Conservation (phyloP, 139 green algal species). For the Desmodesmus armatus region DNA sequence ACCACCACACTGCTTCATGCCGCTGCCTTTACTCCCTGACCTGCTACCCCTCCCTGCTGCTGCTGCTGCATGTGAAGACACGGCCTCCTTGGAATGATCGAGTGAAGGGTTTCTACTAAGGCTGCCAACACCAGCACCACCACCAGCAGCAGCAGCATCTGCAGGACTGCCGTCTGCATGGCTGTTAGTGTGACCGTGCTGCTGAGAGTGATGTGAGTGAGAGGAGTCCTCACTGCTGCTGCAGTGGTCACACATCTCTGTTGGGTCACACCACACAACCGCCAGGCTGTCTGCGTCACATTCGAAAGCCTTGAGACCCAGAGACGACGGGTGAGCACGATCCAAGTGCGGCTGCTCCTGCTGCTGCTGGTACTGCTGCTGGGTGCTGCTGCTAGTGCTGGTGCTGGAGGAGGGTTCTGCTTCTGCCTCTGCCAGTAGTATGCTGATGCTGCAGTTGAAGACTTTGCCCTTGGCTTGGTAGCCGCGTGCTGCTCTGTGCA, state of each 20-base stretch:
- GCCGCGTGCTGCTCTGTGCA: conserved; percentile 21
- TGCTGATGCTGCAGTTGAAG: conserved; percentile 39
- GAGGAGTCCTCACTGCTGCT: neutral
- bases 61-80: neutral
- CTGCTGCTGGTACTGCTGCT: conserved; percentile 4
- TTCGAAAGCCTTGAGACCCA: neutral
- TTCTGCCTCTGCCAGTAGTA: conserved; percentile 25
- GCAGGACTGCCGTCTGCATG: neutral
- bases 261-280: too few relatives aligned
- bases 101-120: neutral
- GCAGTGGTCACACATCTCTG: neutral
- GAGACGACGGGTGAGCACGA: neutral
- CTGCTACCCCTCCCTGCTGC: neutral
- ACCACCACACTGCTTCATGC: neutral
- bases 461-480: conserved; percentile 41
- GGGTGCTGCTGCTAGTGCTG: conserved; percentile 3
- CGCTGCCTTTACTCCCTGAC: neutral
- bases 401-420: neutral
- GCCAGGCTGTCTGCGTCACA: too few relatives aligned
- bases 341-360: neutral
- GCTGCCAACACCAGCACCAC: neutral
- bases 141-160: neutral
- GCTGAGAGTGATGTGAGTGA: neutral
- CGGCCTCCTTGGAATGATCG: neutral
- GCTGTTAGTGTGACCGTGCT: neutral